Evolutionary conservation across 345 rosid genomes (phyloP).

Genomic region (Hibiscus syriacus): DNA sequence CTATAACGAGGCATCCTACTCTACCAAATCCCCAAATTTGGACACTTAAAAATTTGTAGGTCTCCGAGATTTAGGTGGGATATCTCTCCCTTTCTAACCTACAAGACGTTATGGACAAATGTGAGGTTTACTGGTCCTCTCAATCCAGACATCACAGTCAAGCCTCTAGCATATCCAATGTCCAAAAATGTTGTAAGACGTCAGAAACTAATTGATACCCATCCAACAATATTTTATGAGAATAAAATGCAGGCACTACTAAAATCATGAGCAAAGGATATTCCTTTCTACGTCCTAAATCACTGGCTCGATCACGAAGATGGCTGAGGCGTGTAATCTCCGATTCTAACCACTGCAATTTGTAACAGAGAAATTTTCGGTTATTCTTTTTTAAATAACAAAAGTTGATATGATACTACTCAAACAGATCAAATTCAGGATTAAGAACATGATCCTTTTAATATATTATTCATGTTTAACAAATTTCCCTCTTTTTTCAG

Average conservation of each 20-base stretch:
- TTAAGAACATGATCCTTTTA: background rate
- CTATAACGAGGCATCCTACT: background rate
- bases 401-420: background rate
- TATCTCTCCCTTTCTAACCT: background rate
- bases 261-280: constrained; percentile 56
- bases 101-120: background rate
- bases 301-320: constrained; percentile 99
- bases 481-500: background rate
- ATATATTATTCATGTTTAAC: no score
- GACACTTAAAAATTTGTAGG: background rate
- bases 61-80: no score
- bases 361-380: constrained; percentile 3
- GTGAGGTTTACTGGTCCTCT: background rate
- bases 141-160: background rate
- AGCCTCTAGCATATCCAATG: background rate
- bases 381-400: background rate
- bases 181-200: background rate
- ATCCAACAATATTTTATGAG: background rate
- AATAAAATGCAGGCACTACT: background rate
- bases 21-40: background rate
- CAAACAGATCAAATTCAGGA: background rate
- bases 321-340: constrained; percentile 83
- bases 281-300: constrained; percentile 86
- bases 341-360: constrained; percentile 74
- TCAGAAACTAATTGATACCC: background rate